These are phyloP conservation scores for Paramecium caudatum DNA, from an alignment of 73 alveolate genomes.

Conservation along the genomic window DNA sequence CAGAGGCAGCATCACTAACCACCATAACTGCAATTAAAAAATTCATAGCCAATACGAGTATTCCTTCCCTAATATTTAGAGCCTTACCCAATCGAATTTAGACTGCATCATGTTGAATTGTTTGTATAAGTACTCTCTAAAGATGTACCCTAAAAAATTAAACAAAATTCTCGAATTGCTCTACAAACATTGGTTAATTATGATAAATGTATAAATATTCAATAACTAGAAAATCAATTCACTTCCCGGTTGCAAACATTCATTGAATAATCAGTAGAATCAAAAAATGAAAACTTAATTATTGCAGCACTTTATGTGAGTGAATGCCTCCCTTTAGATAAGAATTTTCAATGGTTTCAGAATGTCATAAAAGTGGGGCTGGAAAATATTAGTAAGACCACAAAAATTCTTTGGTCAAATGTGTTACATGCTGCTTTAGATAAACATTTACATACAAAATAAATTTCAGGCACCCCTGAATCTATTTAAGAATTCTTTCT, in stretches of 20 bases:
- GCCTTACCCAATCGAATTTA: not conserved
- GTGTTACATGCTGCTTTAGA: not conserved
- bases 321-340: not conserved
- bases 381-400: not conserved
- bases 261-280: not conserved
- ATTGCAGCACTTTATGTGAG: not conserved
- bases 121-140: not conserved
- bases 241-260: not conserved
- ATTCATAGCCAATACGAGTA: not conserved
- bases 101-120: slow-evolving; percentile 50
- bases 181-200: not conserved
- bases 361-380: not conserved
- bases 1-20: not conserved
- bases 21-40: slow-evolving; percentile 27
- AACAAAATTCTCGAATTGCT: not conserved
- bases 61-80: not conserved
- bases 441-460: not conserved
- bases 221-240: not conserved
- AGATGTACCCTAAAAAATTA: not conserved
- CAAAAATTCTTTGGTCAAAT: slow-evolving; percentile 5
- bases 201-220: slow-evolving; percentile 2
- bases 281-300: not conserved
- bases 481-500: not conserved
- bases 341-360: slow-evolving; percentile 20
- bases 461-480: slow-evolving; percentile 4